phyloP scores from a whole-genome alignment of 148 eudicot species.

The Polygonum maritimum region DNA sequence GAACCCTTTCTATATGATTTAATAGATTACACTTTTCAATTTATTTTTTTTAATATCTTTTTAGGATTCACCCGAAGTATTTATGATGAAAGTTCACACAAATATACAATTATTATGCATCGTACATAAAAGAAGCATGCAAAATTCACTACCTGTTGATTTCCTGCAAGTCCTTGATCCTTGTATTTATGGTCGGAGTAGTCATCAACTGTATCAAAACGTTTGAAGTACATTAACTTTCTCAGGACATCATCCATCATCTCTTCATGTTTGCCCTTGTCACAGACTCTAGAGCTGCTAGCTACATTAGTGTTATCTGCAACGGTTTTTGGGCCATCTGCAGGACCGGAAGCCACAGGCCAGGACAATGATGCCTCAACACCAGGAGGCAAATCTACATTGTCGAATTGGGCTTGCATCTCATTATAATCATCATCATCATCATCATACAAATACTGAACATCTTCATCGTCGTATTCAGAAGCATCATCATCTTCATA shows the following conservation, averaged over 20 bases:
- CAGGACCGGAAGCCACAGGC: constrained; percentile 34
- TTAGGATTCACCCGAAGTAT: no score
- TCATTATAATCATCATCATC: constrained; percentile 33
- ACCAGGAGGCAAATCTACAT: constrained; percentile 83
- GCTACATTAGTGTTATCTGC: neutral
- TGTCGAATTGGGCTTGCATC: constrained; percentile 75
- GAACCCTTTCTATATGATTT: no score
- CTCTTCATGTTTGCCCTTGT: constrained; percentile 25
- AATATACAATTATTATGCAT: no score
- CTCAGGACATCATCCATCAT: constrained; percentile 42
- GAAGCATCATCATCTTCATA: constrained; percentile 25
- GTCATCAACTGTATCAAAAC: constrained; percentile 61
- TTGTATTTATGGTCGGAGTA: constrained; percentile 54
- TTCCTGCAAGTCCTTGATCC: neutral
- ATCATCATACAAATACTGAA: constrained; percentile 18
- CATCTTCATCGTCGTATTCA: constrained; percentile 28
- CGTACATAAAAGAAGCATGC: neutral
- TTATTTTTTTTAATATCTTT: no score
- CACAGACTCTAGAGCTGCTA: constrained; percentile 34
- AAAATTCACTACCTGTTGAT: neutral
- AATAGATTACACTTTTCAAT: no score
- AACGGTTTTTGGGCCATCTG: constrained; percentile 12
- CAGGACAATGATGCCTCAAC: constrained; percentile 75
- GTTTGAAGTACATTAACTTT: constrained; percentile 49
- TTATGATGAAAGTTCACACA: no score